Percentiles rank a stretch among this genome's conserved stretches.
phyloP scores from a whole-genome alignment of 1,139 yeast genomes.

The Groenewaldozyma auringiensis region DNA sequence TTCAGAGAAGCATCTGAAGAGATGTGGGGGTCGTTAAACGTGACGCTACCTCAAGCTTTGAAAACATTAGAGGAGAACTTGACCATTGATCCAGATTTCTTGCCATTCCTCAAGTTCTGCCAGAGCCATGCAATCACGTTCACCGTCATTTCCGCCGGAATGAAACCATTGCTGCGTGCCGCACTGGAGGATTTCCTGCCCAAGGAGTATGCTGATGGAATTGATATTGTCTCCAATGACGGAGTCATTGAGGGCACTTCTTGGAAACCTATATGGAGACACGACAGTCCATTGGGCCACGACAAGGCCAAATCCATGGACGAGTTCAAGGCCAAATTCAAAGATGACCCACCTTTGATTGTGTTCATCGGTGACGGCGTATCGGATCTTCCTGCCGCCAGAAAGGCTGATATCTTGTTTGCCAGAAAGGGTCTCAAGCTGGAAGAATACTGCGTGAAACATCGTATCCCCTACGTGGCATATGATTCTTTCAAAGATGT shows the following conservation, averaged over 20 bases:
- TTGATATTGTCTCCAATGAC: constrained; percentile 54
- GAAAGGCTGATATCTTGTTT: constrained; percentile 38
- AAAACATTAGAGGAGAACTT: constrained; percentile 45
- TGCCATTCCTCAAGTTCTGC: constrained; percentile 48
- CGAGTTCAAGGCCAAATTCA: constrained; percentile 34
- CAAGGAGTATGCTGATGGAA: constrained; percentile 43
- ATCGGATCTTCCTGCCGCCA: constrained; percentile 40
- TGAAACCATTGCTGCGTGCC: constrained; percentile 54
- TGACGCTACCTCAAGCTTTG: constrained; percentile 46
- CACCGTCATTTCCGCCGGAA: constrained; percentile 59
- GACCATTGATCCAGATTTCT: constrained; percentile 54
- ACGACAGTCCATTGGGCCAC: constrained; percentile 57
- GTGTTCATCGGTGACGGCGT: constrained; percentile 41
- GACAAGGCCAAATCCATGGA: constrained; percentile 55
- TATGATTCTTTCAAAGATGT: constrained; percentile 37
- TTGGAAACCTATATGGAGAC: constrained; percentile 56
- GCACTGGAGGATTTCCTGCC: constrained; percentile 55
- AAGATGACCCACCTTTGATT: constrained; percentile 29
- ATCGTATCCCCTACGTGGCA: constrained; percentile 37
- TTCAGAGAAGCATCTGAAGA: constrained; percentile 39
- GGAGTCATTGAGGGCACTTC: constrained; percentile 40
- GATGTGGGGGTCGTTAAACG: constrained; percentile 39
- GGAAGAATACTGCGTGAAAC: constrained; percentile 36
- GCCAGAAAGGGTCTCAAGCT: constrained; percentile 37
- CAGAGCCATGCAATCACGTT: constrained; percentile 46